Conservation (phyloP, 192 early-diverging fungal genomes). For the Chytriomyces confervae region DNA sequence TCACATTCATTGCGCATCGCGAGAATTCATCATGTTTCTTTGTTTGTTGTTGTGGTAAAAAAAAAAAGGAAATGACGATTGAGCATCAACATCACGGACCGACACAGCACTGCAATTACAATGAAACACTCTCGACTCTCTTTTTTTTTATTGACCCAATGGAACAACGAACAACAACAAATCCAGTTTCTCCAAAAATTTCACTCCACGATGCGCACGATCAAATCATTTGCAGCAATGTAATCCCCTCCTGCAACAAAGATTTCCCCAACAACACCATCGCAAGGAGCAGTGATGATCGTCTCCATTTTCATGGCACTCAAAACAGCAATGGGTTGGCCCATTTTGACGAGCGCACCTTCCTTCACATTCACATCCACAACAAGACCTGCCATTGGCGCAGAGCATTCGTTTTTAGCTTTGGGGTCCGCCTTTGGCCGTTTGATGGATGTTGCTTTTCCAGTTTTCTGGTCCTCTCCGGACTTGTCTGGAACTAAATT, state of each 20-base stretch:
- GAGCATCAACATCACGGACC: too few relatives aligned
- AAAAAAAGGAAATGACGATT: too few relatives aligned
- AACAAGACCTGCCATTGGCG: constrained; percentile 85
- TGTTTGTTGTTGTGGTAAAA: too few relatives aligned
- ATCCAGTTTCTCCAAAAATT: too few relatives aligned
- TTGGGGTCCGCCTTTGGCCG: constrained; percentile 66
- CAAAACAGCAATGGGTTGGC: constrained; percentile 79
- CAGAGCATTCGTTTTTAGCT: constrained; percentile 75
- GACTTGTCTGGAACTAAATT: constrained; percentile 38
- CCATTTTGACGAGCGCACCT: constrained; percentile 77
- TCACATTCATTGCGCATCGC: too few relatives aligned
- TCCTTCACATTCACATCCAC: constrained; percentile 85
- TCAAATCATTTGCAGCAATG: constrained; percentile 81
- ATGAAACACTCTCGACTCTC: too few relatives aligned
- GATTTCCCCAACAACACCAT: constrained; percentile 64
- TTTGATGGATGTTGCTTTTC: constrained; percentile 22
- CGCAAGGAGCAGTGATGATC: constrained; percentile 73
- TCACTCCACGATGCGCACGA: constrained; percentile 40
- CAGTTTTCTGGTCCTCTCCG: constrained; percentile 17
- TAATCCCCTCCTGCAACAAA: constrained; percentile 65
- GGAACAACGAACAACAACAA: too few relatives aligned
- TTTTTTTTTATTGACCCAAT: too few relatives aligned
- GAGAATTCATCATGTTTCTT: too few relatives aligned
- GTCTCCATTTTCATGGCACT: constrained; percentile 94
- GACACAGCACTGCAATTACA: too few relatives aligned